These are phyloP conservation scores for Arabidopsis lyrata DNA, from an alignment of 441 rosid species.

Conservation along the genomic window DNA sequence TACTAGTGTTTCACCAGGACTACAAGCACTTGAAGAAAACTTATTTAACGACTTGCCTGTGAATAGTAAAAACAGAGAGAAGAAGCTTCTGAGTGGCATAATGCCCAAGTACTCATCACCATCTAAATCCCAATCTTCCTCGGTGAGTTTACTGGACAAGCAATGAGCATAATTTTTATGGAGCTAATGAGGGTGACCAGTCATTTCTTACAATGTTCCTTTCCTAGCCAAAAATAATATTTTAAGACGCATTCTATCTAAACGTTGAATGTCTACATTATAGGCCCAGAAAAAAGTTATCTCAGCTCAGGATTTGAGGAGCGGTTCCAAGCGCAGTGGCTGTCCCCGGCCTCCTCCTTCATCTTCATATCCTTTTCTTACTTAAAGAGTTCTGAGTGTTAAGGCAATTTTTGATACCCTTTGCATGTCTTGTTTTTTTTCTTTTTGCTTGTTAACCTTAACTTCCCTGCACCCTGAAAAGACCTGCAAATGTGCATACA, in stretches of 20 bases:
- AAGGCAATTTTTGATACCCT: not conserved
- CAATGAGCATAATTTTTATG: not conserved
- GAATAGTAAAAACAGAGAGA: slow-evolving; percentile 43
- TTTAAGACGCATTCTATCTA: slow-evolving; percentile 3
- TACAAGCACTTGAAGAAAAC: slow-evolving; percentile 57
- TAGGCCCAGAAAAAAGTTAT: slow-evolving; percentile 72
- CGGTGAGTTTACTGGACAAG: slow-evolving; percentile 55
- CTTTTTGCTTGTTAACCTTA: slow-evolving; percentile 60
- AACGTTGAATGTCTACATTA: slow-evolving; percentile 37
- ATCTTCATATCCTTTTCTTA: slow-evolving; percentile 86
- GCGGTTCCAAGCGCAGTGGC: slow-evolving; percentile 76
- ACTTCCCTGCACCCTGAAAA: slow-evolving; percentile 69
- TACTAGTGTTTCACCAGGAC: slow-evolving; percentile 48
- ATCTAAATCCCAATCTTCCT: slow-evolving; percentile 50
- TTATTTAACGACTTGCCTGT: slow-evolving; percentile 58
- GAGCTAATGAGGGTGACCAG: slow-evolving; percentile 6
- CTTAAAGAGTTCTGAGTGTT: slow-evolving; percentile 4
- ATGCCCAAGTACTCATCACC: slow-evolving; percentile 49
- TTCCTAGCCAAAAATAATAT: not conserved
- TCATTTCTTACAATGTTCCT: slow-evolving; percentile 11
- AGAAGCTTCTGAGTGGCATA: slow-evolving; percentile 43
- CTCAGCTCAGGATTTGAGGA: slow-evolving; percentile 59
- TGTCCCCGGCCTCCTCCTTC: slow-evolving; percentile 62
- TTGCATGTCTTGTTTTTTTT: not conserved
- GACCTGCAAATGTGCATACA: slow-evolving; percentile 56